Percentiles rank a stretch among this genome's conserved stretches.
Evolutionary conservation across 129 eudicot genomes (phyloP).

Genomic region (Lonicera japonica): DNA sequence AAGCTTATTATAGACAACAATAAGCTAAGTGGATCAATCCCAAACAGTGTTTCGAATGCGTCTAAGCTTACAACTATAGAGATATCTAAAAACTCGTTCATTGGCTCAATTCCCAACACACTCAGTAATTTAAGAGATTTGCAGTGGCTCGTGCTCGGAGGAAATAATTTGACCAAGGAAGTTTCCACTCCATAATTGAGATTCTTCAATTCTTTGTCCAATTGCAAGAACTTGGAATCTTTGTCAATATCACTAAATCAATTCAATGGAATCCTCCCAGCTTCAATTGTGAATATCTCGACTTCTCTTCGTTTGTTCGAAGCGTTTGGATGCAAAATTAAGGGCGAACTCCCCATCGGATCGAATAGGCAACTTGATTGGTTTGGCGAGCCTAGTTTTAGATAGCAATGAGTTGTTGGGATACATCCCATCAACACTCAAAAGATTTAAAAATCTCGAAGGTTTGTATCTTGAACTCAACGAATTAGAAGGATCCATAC

Average conservation of each 20-base stretch:
- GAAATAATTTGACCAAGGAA: no score
- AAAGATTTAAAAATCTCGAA: constrained; percentile 9
- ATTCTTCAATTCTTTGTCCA: no score
- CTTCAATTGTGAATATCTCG: no score
- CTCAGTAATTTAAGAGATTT: no score
- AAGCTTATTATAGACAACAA: background rate
- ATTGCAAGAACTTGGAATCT: no score
- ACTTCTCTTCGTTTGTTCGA: no score
- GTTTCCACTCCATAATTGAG: no score
- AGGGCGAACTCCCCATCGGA: constrained; percentile 2
- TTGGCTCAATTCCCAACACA: background rate
- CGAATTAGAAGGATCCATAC: constrained; percentile 10
- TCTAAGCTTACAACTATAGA: background rate
- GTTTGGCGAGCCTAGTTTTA: background rate
- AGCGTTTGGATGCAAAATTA: background rate
- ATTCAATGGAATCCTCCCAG: no score
- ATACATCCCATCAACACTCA: no score
- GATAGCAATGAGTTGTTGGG: no score
- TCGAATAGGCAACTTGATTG: background rate
- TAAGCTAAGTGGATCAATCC: constrained; percentile 11
- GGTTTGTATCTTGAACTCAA: constrained; percentile 10
- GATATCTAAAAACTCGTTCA: constrained; percentile 3
- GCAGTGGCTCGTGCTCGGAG: no score
- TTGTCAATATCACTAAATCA: no score
- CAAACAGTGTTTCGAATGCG: constrained; percentile 4